Evolutionary conservation across 169 alveolate genomes (phyloP).

Genomic region (Eimeria falciformis): DNA sequence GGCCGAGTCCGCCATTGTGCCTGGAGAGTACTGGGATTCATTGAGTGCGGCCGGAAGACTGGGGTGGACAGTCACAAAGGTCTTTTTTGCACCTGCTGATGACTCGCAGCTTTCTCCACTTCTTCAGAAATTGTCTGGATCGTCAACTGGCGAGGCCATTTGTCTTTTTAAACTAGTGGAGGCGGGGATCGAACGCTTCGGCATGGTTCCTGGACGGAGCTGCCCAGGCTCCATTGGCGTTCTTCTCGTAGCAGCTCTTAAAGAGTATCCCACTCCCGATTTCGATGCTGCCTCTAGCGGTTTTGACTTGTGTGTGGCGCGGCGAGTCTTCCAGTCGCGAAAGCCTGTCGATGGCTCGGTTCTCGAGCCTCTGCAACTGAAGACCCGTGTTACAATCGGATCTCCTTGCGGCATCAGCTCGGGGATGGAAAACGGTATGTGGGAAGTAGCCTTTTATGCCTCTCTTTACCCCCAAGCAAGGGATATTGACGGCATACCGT

Average conservation of each 20-base stretch:
- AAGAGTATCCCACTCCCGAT: constrained; percentile 4
- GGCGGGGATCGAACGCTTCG: constrained; percentile 19
- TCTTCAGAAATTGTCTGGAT: constrained; percentile 1
- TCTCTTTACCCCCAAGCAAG: constrained; percentile 51
- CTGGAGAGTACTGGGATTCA: constrained; percentile 21
- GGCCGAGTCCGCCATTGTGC: constrained; percentile 43
- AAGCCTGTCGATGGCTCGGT: neutral
- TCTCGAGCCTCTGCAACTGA: constrained; percentile 2
- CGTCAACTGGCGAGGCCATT: constrained; percentile 5
- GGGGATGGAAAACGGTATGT: constrained; percentile 45
- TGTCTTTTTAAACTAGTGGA: constrained; percentile 21
- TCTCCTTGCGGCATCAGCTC: constrained; percentile 51
- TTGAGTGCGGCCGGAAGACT: neutral
- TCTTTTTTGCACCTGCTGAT: constrained; percentile 30
- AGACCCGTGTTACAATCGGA: constrained; percentile 37
- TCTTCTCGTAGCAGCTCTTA: constrained; percentile 22
- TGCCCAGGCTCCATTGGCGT: constrained; percentile 49
- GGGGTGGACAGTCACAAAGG: neutral
- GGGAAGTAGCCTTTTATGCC: constrained; percentile 53
- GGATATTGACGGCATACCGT: constrained; percentile 24
- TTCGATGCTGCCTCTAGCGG: constrained; percentile 48
- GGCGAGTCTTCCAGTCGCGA: neutral
- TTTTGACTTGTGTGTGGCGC: constrained; percentile 51
- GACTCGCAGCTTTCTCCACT: neutral
- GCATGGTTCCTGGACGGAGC: constrained; percentile 47